Percentiles rank a stretch among this genome's conserved stretches.
Conservation (phyloP, 2,329 filamentous ascomycete genomes). For the Sporothrix inflata region DNA sequence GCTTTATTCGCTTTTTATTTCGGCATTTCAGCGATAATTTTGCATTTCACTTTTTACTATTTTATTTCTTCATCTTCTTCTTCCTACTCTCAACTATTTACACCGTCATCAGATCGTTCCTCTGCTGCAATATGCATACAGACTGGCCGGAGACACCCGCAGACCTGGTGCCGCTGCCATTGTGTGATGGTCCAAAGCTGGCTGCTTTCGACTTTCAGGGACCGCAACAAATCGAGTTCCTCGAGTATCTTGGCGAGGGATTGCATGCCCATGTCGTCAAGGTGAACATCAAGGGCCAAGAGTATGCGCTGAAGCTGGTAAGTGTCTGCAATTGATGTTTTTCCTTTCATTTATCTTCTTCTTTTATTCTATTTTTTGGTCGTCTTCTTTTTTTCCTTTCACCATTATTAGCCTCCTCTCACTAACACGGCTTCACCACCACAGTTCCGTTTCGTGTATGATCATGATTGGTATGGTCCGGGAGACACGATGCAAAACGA, state of each 20-base stretch:
- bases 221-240: slow-evolving; percentile 35
- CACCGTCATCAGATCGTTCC: too few relatives aligned
- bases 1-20: too few relatives aligned
- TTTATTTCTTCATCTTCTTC: too few relatives aligned
- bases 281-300: slow-evolving; percentile 31
- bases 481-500: background rate
- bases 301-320: slow-evolving; percentile 7
- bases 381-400: background rate
- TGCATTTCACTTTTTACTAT: too few relatives aligned
- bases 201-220: slow-evolving; percentile 22
- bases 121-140: background rate
- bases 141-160: background rate
- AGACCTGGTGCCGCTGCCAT: background rate
- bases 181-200: slow-evolving; percentile 18
- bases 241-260: slow-evolving; percentile 34
- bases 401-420: background rate
- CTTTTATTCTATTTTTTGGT: background rate
- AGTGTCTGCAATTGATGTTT: background rate
- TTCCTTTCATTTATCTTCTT: too few relatives aligned
- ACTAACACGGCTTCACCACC: background rate
- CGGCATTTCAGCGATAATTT: too few relatives aligned
- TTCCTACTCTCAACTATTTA: too few relatives aligned
- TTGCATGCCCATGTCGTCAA: slow-evolving; percentile 34
- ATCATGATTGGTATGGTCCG: slow-evolving; percentile 13
- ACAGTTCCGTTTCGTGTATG: slow-evolving; percentile 13